These are phyloP conservation scores for Thielaviopsis euricoi DNA, from an alignment of 2,329 filamentous ascomycete species.

Conservation along the genomic window DNA sequence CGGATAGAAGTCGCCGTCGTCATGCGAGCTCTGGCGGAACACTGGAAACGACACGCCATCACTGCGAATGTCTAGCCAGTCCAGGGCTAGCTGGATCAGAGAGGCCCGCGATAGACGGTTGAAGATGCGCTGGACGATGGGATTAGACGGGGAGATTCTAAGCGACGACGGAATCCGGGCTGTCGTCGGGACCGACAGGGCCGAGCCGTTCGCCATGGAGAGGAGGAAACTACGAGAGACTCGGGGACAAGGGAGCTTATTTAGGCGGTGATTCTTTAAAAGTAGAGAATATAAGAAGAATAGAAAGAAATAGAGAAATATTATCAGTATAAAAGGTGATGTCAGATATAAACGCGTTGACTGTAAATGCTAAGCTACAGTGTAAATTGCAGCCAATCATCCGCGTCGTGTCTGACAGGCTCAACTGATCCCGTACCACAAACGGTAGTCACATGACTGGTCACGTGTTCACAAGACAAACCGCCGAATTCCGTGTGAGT, in stretches of 20 bases:
- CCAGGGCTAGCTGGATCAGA: constrained; percentile 53
- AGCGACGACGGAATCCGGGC: constrained; percentile 55
- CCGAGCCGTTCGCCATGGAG: neutral
- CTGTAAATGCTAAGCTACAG: no score
- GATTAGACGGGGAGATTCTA: constrained; percentile 48
- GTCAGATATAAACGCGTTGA: no score
- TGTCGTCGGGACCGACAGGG: constrained; percentile 50
- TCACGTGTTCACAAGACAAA: no score
- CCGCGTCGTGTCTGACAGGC: no score
- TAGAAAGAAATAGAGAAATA: neutral
- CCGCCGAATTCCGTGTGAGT: no score
- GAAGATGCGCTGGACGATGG: constrained; percentile 48
- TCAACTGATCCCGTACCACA: no score
- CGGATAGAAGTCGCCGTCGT: constrained; percentile 49
- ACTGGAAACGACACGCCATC: constrained; percentile 32
- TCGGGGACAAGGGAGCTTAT: neutral
- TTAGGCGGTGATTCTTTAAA: neutral
- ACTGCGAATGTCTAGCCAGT: constrained; percentile 60
- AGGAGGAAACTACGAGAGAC: neutral
- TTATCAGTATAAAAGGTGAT: neutral
- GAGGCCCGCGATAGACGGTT: constrained; percentile 54
- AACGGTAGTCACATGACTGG: no score
- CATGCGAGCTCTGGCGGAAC: constrained; percentile 30
- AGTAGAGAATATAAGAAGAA: neutral
- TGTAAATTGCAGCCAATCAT: no score